Evolutionary conservation across 2,329 filamentous ascomycete species (phyloP).

Genomic region (Colletotrichum zoysiae): DNA sequence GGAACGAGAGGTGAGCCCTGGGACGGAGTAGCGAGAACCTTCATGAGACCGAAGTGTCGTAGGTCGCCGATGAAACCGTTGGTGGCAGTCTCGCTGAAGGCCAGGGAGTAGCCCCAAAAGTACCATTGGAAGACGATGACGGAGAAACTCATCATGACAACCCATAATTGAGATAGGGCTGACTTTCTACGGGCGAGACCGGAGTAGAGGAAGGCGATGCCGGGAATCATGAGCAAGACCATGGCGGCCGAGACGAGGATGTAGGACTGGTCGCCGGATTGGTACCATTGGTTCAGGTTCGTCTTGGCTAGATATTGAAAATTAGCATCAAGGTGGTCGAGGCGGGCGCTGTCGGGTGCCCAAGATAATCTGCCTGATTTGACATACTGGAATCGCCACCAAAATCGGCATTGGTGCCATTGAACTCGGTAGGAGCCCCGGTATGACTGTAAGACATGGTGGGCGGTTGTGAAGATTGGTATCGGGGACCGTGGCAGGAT

Average conservation of each 20-base stretch:
- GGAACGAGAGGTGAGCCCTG: conserved; percentile 90
- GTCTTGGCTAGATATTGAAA: conserved; percentile 69
- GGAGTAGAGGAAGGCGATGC: conserved; percentile 97
- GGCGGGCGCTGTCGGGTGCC: background rate
- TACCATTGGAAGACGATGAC: conserved; percentile 99
- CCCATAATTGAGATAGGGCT: conserved; percentile 96
- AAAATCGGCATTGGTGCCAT: conserved; percentile 71
- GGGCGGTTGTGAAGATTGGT: conserved; percentile 37
- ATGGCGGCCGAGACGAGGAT: conserved; percentile 92
- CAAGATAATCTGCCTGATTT: conserved; percentile 14
- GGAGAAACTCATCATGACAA: conserved; percentile 92
- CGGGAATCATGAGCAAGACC: conserved; percentile 96
- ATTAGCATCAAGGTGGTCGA: conserved; percentile 13
- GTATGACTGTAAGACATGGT: conserved; percentile 72
- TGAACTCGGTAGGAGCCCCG: conserved; percentile 70
- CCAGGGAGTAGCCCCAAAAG: conserved; percentile 98
- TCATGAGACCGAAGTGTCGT: conserved; percentile 88
- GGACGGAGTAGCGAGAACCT: conserved; percentile 85
- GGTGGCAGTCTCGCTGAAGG: conserved; percentile 84
- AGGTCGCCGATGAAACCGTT: conserved; percentile 95
- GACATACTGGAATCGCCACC: conserved; percentile 85
- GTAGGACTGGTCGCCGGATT: conserved; percentile 91
- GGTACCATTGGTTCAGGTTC: conserved; percentile 97
- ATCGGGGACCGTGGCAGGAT: conserved; percentile 27
- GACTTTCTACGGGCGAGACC: conserved; percentile 98